Percentiles rank a stretch among this genome's conserved stretches.
Evolutionary conservation across 192 early-diverging fungal species (phyloP).

Genomic region (Coemansia sp.): DNA sequence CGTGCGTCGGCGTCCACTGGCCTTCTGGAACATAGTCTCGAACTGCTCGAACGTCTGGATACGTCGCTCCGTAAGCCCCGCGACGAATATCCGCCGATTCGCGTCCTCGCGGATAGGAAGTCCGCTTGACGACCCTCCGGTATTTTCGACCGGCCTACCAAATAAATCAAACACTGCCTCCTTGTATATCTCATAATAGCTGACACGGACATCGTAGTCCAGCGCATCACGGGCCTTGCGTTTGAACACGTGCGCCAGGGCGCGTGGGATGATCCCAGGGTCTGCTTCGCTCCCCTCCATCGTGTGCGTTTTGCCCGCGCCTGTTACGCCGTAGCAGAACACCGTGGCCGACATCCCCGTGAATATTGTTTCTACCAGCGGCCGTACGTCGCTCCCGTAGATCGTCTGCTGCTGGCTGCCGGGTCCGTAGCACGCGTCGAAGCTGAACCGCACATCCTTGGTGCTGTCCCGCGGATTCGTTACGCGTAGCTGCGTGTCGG

Average conservation of each 20-base stretch:
- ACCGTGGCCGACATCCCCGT: conserved; percentile 64
- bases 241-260: conserved; percentile 59
- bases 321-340: conserved; percentile 70
- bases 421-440: conserved; percentile 59
- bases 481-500: conserved; percentile 49
- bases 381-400: conserved; percentile 59
- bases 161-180: conserved; percentile 64
- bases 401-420: conserved; percentile 47
- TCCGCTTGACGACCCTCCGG: conserved; percentile 3
- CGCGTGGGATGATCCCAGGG: conserved; percentile 65
- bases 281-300: conserved; percentile 58
- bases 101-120: conserved; percentile 62
- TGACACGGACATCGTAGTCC: conserved; percentile 53
- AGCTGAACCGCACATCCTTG: conserved; percentile 56
- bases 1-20: conserved; percentile 60
- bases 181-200: conserved; percentile 73
- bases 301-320: conserved; percentile 68
- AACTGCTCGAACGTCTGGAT: conserved; percentile 60
- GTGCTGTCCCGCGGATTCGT: conserved; percentile 58
- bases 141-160: conserved; percentile 30
- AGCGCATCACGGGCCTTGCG: conserved; percentile 38
- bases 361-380: conserved; percentile 59
- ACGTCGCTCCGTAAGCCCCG: conserved; percentile 57
- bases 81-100: conserved; percentile 57
- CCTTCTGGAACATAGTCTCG: conserved; percentile 39